Conservation (phyloP, 2,329 filamentous ascomycete species). For the Chaetothyriales sp. region DNA sequence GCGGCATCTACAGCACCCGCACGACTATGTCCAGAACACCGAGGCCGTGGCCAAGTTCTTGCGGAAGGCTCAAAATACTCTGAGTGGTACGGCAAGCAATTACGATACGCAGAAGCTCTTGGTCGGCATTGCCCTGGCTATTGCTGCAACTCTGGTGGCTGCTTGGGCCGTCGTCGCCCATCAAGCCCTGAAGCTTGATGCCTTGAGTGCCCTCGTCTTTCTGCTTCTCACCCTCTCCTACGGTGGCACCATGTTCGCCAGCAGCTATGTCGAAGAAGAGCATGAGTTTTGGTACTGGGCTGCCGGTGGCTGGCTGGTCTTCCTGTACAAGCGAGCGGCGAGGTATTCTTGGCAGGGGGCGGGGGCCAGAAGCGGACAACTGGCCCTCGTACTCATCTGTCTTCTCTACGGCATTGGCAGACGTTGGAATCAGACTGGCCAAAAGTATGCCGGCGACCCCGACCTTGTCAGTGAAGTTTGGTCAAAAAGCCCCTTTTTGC, state of each 20-base stretch:
- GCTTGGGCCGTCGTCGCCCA: slow-evolving; percentile 14
- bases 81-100: slow-evolving; percentile 85
- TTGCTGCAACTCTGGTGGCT: slow-evolving; percentile 20
- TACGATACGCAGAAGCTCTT: slow-evolving; percentile 60
- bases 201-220: slow-evolving; percentile 26
- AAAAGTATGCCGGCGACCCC: slow-evolving; percentile 83
- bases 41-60: slow-evolving; percentile 42
- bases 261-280: slow-evolving; percentile 95
- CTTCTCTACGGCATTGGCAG: slow-evolving; percentile 52
- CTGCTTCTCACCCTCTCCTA: slow-evolving; percentile 48
- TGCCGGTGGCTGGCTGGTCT: slow-evolving; percentile 37
- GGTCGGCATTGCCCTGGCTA: slow-evolving; percentile 25
- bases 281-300: slow-evolving; percentile 98
- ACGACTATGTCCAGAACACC: slow-evolving; percentile 2
- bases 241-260: slow-evolving; percentile 88
- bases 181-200: slow-evolving; percentile 17
- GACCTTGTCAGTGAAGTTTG: slow-evolving; percentile 70
- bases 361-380: background rate
- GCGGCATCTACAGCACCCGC: background rate
- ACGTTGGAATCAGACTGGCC: slow-evolving; percentile 92
- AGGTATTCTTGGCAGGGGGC: slow-evolving; percentile 1
- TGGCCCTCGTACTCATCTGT: slow-evolving; percentile 38
- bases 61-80: slow-evolving; percentile 56
- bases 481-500: slow-evolving; percentile 45
- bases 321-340: slow-evolving; percentile 22